Evolutionary conservation across 495 filamentous ascomycete species (phyloP).

Genomic region (Cercophora newfieldiana): DNA sequence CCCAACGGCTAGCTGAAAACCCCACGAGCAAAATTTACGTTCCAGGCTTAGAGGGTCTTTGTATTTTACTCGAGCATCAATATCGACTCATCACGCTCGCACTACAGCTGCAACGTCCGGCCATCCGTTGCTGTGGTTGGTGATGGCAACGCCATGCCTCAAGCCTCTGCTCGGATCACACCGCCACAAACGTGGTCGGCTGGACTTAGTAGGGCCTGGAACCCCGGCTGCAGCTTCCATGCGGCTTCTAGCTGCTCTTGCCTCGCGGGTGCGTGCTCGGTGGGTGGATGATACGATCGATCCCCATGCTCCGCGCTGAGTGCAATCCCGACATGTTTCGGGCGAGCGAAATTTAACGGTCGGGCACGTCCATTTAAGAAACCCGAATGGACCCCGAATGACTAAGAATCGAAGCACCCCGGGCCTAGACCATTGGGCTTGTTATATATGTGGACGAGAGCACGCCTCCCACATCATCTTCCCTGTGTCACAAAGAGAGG

Average conservation of each 20-base stretch:
- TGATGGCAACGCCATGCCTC: not conserved
- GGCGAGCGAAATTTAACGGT: not conserved
- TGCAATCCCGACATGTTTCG: constrained; percentile 1
- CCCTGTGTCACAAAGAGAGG: too few species aligned
- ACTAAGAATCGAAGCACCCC: not conserved
- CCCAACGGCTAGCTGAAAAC: too few species aligned
- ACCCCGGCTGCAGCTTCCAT: not conserved
- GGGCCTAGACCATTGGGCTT: not conserved
- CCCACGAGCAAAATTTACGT: too few species aligned
- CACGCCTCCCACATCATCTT: too few species aligned
- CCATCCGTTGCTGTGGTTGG: not conserved
- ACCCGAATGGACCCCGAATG: not conserved
- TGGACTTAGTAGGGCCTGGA: not conserved
- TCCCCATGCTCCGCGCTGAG: not conserved
- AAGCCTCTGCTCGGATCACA: not conserved
- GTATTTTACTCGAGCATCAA: not conserved
- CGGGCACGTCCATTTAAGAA: not conserved
- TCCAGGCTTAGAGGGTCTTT: not conserved
- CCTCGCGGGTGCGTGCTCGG: not conserved
- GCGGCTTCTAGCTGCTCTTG: not conserved
- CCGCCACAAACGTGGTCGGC: not conserved
- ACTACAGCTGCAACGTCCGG: not conserved
- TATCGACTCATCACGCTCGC: not conserved
- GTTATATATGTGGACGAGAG: not conserved
- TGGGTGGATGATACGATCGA: not conserved